Evolutionary conservation across 805 yeast species (phyloP), one percentile per base, ranked within the genome.

Genomic region (Candida berthetii): DNA sequence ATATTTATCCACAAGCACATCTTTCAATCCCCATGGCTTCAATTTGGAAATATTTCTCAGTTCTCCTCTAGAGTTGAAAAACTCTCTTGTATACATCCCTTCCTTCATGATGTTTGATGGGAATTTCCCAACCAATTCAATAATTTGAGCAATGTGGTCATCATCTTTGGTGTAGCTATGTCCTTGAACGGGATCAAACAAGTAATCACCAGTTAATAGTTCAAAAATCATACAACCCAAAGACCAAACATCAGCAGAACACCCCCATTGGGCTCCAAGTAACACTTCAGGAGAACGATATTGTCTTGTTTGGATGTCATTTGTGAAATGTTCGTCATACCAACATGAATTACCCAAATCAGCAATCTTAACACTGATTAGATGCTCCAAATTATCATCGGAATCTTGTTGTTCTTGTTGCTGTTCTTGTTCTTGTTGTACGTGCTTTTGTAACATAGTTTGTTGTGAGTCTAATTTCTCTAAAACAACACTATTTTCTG

Each of bases 191-290:
- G 99, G 99, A 60, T 91, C 97, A 61, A 91, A 93, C 38, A 93
- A 62, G 55, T 90, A 90, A 62, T 91, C 98, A 3, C 98, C 98
- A 0, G 99, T 91, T 35, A 91, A 62, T 19, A 93, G 70, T 65
- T 93, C 99, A 64, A 93, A 93, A 1, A 85, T 70, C 54, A 93
- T 65, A 64, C 98, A 90, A 0, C 95, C 97, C 53, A 85, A 70
- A n/a, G 96, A 85, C 99, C 99, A 93, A 37, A 91, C 74, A 63
- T 93, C 99, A 1, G 95, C 82, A 41, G 91, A 80, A 40, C 96
- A 89, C 1, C 99, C 99, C 99, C 99, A 93, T 27, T 76, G 71
- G 9, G 85, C 76, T 0, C 95, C 93, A 16, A 85, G 53, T 14
- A 85, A 62, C 5, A 84, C 85, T 55, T 91, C 99, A 1, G 98